These are phyloP conservation scores for Silene coronaria DNA, from an alignment of 179 eudicot species.

Conservation along the genomic window DNA sequence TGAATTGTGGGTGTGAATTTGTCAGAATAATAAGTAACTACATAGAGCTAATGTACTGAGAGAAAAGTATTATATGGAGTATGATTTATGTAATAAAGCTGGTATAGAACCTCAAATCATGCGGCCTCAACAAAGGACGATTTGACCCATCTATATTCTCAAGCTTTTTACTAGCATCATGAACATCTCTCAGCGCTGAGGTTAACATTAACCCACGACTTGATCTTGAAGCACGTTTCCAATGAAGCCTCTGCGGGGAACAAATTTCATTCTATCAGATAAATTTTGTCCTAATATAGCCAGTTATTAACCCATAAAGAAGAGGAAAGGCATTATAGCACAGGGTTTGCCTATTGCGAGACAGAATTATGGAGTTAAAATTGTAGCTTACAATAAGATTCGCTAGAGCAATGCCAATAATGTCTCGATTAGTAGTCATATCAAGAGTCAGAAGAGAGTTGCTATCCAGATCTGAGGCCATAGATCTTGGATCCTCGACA, in stretches of 20 bases:
- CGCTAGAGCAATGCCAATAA: slow-evolving; percentile 83
- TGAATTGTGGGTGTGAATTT: neutral
- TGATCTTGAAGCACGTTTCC: slow-evolving; percentile 91
- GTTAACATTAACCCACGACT: slow-evolving; percentile 83
- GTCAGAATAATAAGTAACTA: neutral
- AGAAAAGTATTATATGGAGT: slow-evolving; percentile 6
- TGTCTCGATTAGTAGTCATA: slow-evolving; percentile 72
- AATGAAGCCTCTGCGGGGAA: slow-evolving; percentile 69
- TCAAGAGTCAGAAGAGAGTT: slow-evolving; percentile 71
- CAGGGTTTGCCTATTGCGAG: neutral
- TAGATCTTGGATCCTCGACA: slow-evolving; percentile 77
- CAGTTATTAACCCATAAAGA: neutral
- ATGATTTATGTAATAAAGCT: slow-evolving; percentile 19
- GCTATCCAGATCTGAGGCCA: slow-evolving; percentile 84
- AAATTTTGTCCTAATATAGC: neutral
- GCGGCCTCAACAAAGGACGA: slow-evolving; percentile 67
- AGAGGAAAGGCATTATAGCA: neutral
- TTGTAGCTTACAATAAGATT: slow-evolving; percentile 66
- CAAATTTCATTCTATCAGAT: neutral
- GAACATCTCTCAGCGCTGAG: slow-evolving; percentile 79
- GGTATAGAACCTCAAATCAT: slow-evolving; percentile 57
- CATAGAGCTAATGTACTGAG: neutral
- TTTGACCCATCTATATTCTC: slow-evolving; percentile 43
- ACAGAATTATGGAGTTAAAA: neutral
- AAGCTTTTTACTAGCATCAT: slow-evolving; percentile 41